Base-by-base conservation (phyloP, 352 stramenopile genomes). In the Thalassiosira exigua region DNA sequence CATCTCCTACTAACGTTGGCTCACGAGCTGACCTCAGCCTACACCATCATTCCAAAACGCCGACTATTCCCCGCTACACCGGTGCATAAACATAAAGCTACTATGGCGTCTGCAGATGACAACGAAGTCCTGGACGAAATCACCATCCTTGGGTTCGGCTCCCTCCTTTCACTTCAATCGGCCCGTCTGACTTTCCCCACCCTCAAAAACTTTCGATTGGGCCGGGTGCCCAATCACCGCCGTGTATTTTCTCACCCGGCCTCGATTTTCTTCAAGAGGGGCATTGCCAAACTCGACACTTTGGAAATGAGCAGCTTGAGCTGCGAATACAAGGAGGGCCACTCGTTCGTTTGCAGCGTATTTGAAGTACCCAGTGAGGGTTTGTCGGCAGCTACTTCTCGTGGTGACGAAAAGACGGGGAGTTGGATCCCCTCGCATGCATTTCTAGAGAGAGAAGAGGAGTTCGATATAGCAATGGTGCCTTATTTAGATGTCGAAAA, bases 241-340 rank as follows among this genome's bases (percentile, higher is more conserved):
- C 92, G 95, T 44, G 92, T 97, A 51, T 98, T 97, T 84, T 89
- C 88, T 32, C 95, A 98, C 69, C 93, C 95, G 0, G 94, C 95
- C 48, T 97, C 95, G 11, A 96, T 98, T 60, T 98, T 98, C 81
- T 97, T 98, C 75, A 79, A 97, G 73, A 87, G 93, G 0, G 89
- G 91, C 14, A 97, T 98, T 81, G 95, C 95, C 17, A 93, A 94
- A 72, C 50, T 95, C 3, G 87, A 94, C 42, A 97, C 94, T 21
- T 60, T 96, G 79, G 94, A 98, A 82, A 96, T 97, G 39, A 93
- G 93, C 30, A 97, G 93, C 69, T 5, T 94, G 84, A 42, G 88
- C 71, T 68, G 54, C 5, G 67, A 81, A 41, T 69, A 68, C 56
- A 21, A 36, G 24, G 62, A 84, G 12, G 75, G 80, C 24, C 27